These are phyloP conservation scores for Tilletia setariae DNA, from an alignment of 1,284 basidiomycete genomes.

Conservation along the genomic window DNA sequence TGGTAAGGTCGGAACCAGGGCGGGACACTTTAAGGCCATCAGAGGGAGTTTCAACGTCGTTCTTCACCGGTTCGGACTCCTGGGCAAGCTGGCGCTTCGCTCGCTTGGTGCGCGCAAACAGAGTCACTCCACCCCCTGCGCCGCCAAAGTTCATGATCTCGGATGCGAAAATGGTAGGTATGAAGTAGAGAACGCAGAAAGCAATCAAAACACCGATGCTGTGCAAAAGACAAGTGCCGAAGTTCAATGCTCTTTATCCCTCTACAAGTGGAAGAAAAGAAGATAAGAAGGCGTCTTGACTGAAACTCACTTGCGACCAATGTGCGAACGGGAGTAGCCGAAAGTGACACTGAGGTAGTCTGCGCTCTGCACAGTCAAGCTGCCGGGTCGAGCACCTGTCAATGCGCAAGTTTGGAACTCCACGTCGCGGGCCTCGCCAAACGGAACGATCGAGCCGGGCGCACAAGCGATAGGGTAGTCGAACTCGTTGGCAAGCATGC, in stretches of 20 bases:
- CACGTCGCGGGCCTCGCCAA: constrained; percentile 21
- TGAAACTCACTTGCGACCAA: constrained; percentile 7
- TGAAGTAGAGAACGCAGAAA: constrained; percentile 25
- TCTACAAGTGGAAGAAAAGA: too few relatives aligned
- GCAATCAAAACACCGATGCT: constrained; percentile 26
- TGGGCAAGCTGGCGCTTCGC: constrained; percentile 18
- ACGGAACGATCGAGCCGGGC: constrained; percentile 25
- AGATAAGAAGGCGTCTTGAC: too few relatives aligned
- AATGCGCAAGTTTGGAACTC: constrained; percentile 33
- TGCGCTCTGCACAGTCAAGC: neutral
- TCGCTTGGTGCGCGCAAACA: constrained; percentile 25
- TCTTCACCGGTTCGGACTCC: neutral
- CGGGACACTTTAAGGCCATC: neutral
- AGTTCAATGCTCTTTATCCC: neutral
- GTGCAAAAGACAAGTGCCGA: neutral
- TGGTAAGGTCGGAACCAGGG: constrained; percentile 7
- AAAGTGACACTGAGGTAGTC: constrained; percentile 8
- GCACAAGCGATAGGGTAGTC: constrained; percentile 25
- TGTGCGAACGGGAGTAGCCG: constrained; percentile 9
- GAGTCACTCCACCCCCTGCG: constrained; percentile 21
- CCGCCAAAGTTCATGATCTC: constrained; percentile 24
- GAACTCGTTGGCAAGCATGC: constrained; percentile 62
- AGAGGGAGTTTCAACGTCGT: constrained; percentile 22
- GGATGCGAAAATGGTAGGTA: constrained; percentile 19
- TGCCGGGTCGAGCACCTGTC: neutral